A percentile compares a stretch with the other conserved stretches of the same genome.
These are phyloP conservation scores for Vaccinium darrowii DNA, from an alignment of 148 eudicot genomes.

Conservation along the genomic window DNA sequence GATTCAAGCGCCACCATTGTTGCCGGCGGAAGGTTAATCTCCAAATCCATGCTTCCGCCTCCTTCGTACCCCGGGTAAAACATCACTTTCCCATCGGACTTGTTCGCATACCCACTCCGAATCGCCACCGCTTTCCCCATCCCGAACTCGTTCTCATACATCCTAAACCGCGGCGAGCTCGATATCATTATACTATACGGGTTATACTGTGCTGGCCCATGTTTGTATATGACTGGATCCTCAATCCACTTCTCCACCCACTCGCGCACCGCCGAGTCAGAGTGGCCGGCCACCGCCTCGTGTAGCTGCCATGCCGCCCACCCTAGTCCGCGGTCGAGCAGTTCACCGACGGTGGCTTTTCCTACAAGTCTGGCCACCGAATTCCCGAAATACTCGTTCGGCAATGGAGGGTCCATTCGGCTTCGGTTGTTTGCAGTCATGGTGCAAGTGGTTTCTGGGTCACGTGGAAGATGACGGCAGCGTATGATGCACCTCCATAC, in stretches of 20 bases:
- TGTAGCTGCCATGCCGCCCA: background rate
- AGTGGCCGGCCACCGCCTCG: slow-evolving; percentile 4
- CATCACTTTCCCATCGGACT: too few relatives aligned
- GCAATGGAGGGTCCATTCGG: slow-evolving; percentile 27
- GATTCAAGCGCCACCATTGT: slow-evolving; percentile 20
- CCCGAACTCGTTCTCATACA: too few relatives aligned
- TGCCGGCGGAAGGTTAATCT: slow-evolving; percentile 15
- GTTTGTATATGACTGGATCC: slow-evolving; percentile 15
- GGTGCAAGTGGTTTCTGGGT: slow-evolving; percentile 5
- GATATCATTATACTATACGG: slow-evolving; percentile 19
- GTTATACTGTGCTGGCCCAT: slow-evolving; percentile 25
- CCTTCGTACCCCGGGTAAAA: too few relatives aligned
- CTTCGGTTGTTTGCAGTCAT: background rate
- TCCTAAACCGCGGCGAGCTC: too few relatives aligned
- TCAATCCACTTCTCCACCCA: slow-evolving; percentile 16
- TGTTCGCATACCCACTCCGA: too few relatives aligned
- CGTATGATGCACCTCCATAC: slow-evolving; percentile 25
- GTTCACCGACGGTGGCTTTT: background rate
- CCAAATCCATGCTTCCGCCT: too few relatives aligned
- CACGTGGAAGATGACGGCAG: background rate
- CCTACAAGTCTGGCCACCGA: slow-evolving; percentile 8
- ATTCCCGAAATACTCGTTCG: slow-evolving; percentile 24
- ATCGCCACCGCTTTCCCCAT: too few relatives aligned
- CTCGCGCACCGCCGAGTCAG: slow-evolving; percentile 2
- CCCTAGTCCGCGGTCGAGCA: background rate